Base-by-base conservation (phyloP, 2,329 filamentous ascomycete genomes). In the Diaporthe sp. region DNA sequence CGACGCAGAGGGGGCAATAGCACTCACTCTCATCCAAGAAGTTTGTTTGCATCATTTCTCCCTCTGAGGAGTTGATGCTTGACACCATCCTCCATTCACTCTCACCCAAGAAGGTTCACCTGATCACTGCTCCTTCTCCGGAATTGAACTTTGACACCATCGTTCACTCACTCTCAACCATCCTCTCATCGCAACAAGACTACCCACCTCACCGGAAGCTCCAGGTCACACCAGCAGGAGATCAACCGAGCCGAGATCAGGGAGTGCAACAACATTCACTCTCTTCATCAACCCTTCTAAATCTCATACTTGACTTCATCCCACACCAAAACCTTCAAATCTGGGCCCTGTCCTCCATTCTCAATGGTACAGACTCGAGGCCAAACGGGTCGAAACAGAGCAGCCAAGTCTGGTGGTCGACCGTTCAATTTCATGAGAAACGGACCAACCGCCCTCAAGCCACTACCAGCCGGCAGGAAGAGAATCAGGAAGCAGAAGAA, bases 331-430 rank as follows among this genome's bases (percentile, higher is more conserved):
- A 1, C 37, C n/a, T 44, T 44, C 6, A 17, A 8, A 44, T 13
- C 9, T 15, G 28, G 19, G 19, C n/a, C n/a, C 10, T 9, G 13
- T 34, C 15, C 49, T 4, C n/a, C 22, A 2, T 28, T 28, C 37
- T 42, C 31, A 55, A 70, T 70, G 65, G 65, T 39, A 8, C 46
- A 28, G 25, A 70, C 65, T 42, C 65, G 65, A 70, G 17, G 22
- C 22, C 65, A 70, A 13, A 42, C 15, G 22, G 22, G 5, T 25
- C 28, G n/a, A 42, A 70, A 6, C 12, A 55, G 22, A 55, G 49
- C n/a, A 28, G 13, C 22, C 39, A 9, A 9, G 8, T 51, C 22
- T 2, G 15, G 31, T n/a, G 8, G 37, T 31, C 46, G 15, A 22
- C 34, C 46, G 13, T 22, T n/a, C 13, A 25, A 12, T 4, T 55